Evolutionary conservation across 1,284 basidiomycete genomes (phyloP), one percentile per base, ranked within the genome.

Genomic region (Fomitopsis pinicola): DNA sequence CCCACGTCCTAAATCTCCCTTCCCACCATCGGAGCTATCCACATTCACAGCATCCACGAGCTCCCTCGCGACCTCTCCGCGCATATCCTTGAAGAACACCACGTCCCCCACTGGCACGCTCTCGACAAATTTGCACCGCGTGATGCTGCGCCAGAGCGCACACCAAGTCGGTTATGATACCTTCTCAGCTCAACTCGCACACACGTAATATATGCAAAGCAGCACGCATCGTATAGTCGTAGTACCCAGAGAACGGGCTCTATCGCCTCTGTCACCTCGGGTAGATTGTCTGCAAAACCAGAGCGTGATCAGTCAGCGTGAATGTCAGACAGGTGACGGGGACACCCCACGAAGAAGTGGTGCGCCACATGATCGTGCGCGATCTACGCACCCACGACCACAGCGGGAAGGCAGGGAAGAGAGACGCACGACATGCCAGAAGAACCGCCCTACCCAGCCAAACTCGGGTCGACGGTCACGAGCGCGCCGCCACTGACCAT

Each of bases 81-180:
- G 69, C 57, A 78, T 78, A 72, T 94, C 86, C 77, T 87, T 88
- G 80, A 85, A 92, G 76, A 93, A 92, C 15, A 88, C 80, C 64
- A 92, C 80, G 63, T 88, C 86, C 55, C 87, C 88, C n/a, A n/a
- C n/a, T n/a, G n/a, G n/a, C 62, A 86, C 82, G 66, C 89, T 84
- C 71, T 92, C 89, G 63, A 92, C 82, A 76, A 87, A 91, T 71
- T 79, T 74, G 68, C 82, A 86, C 64, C 86, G 76, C 6, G 81
- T 83, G 70, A 83, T 84, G 8, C 78, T 79, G 53, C 81, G 76
- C 69, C 59, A 82, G 64, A 59, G 77, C 72, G 59, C 78, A 72
- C 78, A 72, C 38, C 72, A 62, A 53, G 64, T 70, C 33, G 70
- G 67, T 70, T 72, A 54, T 15, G 10, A 19, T 15, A 10, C 38